Evolutionary conservation across 768 basidiomycete species (phyloP).

Genomic region (Trametes coccinea): DNA sequence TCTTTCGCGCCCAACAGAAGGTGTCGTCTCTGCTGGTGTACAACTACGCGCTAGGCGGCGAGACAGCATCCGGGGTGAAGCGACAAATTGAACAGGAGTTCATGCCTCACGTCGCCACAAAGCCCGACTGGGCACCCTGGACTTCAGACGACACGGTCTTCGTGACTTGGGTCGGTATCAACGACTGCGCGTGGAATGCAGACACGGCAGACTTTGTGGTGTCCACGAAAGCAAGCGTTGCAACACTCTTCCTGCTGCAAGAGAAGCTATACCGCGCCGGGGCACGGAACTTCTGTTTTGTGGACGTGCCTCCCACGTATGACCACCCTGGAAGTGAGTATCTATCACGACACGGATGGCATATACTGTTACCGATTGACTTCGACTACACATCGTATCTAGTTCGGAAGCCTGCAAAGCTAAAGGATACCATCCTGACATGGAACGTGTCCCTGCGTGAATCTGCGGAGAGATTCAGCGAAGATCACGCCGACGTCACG

Average conservation of each 20-base stretch:
- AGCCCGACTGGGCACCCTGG: constrained; percentile 29
- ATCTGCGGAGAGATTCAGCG: constrained; percentile 38
- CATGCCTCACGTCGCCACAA: constrained; percentile 30
- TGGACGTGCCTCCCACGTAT: constrained; percentile 58
- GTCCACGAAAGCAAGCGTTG: constrained; percentile 23
- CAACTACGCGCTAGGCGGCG: constrained; percentile 57
- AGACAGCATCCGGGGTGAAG: constrained; percentile 41
- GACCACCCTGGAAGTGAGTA: constrained; percentile 36
- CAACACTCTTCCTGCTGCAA: constrained; percentile 44
- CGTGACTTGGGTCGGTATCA: constrained; percentile 64
- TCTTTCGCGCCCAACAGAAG: constrained; percentile 25
- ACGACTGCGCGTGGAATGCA: constrained; percentile 53
- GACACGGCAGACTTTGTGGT: constrained; percentile 5
- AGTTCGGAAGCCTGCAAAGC: not conserved
- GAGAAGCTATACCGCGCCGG: constrained; percentile 49
- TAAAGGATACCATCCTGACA: constrained; percentile 6
- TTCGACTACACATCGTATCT: too few relatives aligned
- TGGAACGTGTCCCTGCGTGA: constrained; percentile 50
- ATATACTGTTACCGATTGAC: too few relatives aligned
- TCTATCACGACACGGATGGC: not conserved
- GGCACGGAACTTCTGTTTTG: constrained; percentile 52
- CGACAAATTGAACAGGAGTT: constrained; percentile 43
- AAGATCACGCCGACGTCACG: constrained; percentile 45
- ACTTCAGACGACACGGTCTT: constrained; percentile 25
- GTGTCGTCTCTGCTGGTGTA: constrained; percentile 50